These are phyloP conservation scores for Prunus dulcis DNA, from an alignment of 306 rosid genomes.

Conservation along the genomic window DNA sequence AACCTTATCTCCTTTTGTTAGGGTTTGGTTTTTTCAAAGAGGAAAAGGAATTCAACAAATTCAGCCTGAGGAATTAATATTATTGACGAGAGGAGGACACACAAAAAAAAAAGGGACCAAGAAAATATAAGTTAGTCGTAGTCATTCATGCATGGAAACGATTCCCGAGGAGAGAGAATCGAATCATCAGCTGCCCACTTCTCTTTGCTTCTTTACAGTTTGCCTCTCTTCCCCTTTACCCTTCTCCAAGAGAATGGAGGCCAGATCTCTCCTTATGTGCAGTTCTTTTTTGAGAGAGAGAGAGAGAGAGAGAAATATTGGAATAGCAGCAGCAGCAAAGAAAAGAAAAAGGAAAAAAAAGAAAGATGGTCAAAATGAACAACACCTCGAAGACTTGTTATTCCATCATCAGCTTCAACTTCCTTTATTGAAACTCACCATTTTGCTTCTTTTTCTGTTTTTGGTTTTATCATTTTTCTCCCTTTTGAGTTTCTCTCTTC, in stretches of 20 bases:
- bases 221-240: constrained; percentile 71
- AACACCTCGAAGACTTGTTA: constrained; percentile 70
- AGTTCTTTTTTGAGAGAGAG: constrained; percentile 13
- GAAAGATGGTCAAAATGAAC: constrained; percentile 92
- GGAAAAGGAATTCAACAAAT: not conserved
- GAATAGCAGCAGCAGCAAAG: constrained; percentile 52
- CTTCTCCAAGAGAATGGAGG: constrained; percentile 97
- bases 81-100: not conserved
- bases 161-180: constrained; percentile 81
- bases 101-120: not conserved
- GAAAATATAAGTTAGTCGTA: constrained; percentile 43
- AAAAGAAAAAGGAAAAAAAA: constrained; percentile 41
- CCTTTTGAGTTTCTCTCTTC: constrained; percentile 5
- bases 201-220: constrained; percentile 77
- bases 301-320: constrained; percentile 16
- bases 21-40: not conserved
- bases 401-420: constrained; percentile 65
- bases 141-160: constrained; percentile 87
- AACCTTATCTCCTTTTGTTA: not conserved
- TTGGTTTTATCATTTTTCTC: constrained; percentile 5
- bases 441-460: constrained; percentile 39
- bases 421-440: constrained; percentile 98
- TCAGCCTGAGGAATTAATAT: not conserved
- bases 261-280: constrained; percentile 38
- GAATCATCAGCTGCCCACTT: constrained; percentile 48